A percentile compares a stretch with the other conserved stretches of the same genome.
These are phyloP conservation scores for Gynandropsis gynandra DNA, from an alignment of 345 rosid species.

Conservation along the genomic window DNA sequence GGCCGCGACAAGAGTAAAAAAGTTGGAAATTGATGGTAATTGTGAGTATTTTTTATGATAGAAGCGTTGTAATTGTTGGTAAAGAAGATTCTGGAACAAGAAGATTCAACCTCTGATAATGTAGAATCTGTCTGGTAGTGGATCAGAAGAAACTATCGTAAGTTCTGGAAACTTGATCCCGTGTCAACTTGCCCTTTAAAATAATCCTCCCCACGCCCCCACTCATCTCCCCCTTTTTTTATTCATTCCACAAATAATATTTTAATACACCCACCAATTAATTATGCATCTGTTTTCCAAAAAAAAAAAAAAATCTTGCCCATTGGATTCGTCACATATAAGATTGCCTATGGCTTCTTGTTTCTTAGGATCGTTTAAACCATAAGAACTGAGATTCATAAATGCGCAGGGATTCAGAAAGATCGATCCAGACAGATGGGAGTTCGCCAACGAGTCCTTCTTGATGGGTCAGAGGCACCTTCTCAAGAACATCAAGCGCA, in stretches of 20 bases:
- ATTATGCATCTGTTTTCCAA: too few relatives aligned
- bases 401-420: constrained; percentile 68
- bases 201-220: too few relatives aligned
- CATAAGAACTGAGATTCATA: background rate
- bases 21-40: background rate
- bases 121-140: background rate
- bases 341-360: too few relatives aligned
- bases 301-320: too few relatives aligned
- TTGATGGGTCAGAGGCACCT: constrained; percentile 61
- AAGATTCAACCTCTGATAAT: background rate
- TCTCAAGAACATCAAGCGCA: constrained; percentile 66
- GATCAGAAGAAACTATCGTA: background rate
- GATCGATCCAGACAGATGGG: constrained; percentile 77
- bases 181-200: too few relatives aligned
- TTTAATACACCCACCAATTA: too few relatives aligned
- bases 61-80: background rate
- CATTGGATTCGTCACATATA: too few relatives aligned
- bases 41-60: too few relatives aligned
- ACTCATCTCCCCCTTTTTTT: too few relatives aligned
- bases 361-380: too few relatives aligned
- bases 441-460: constrained; percentile 80
- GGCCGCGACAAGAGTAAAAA: background rate
- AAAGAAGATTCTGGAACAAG: background rate
- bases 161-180: constrained; percentile 12
- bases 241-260: too few relatives aligned